phyloP scores from a whole-genome alignment of 352 stramenopile species.

The Albugo laibachii region DNA sequence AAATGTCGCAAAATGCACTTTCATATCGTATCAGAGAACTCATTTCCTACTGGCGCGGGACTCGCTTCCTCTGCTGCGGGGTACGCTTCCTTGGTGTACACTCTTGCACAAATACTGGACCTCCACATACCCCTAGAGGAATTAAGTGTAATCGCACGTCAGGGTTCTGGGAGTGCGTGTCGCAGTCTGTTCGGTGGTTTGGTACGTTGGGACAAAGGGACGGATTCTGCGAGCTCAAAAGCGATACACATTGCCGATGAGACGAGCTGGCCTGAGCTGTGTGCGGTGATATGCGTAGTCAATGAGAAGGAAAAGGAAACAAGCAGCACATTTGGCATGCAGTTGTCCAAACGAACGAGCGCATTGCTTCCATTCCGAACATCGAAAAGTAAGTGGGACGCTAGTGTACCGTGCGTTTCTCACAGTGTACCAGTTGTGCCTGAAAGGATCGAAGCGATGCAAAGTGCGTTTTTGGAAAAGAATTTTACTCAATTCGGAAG shows the following conservation, averaged over 20 bases:
- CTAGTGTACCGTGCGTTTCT: not conserved
- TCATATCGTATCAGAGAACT: slow-evolving; percentile 93
- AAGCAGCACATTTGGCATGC: slow-evolving; percentile 91
- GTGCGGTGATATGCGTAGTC: slow-evolving; percentile 92
- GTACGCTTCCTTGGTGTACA: slow-evolving; percentile 87
- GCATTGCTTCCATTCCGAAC: slow-evolving; percentile 78
- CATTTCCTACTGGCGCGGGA: slow-evolving; percentile 94
- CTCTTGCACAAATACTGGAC: slow-evolving; percentile 78
- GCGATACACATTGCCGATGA: slow-evolving; percentile 68
- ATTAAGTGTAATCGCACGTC: slow-evolving; percentile 81
- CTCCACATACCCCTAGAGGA: slow-evolving; percentile 79
- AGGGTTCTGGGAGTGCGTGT: slow-evolving; percentile 90
- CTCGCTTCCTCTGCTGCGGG: slow-evolving; percentile 94
- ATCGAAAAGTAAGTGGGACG: slow-evolving; percentile 9
- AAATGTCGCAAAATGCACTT: slow-evolving; percentile 22
- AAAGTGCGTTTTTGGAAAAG: slow-evolving; percentile 68
- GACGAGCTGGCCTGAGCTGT: slow-evolving; percentile 85
- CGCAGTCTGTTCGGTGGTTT: slow-evolving; percentile 93
- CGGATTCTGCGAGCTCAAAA: slow-evolving; percentile 50
- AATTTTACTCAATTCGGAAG: slow-evolving; percentile 92
- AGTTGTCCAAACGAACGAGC: slow-evolving; percentile 85
- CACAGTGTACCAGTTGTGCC: slow-evolving; percentile 34
- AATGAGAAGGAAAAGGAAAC: slow-evolving; percentile 94
- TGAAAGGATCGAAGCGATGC: slow-evolving; percentile 72
- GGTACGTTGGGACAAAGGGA: slow-evolving; percentile 85